Percentiles rank a stretch among this genome's conserved stretches.
Evolutionary conservation across 192 early-diverging fungal genomes (phyloP).

Genomic region (Pilobolus umbonatus): DNA sequence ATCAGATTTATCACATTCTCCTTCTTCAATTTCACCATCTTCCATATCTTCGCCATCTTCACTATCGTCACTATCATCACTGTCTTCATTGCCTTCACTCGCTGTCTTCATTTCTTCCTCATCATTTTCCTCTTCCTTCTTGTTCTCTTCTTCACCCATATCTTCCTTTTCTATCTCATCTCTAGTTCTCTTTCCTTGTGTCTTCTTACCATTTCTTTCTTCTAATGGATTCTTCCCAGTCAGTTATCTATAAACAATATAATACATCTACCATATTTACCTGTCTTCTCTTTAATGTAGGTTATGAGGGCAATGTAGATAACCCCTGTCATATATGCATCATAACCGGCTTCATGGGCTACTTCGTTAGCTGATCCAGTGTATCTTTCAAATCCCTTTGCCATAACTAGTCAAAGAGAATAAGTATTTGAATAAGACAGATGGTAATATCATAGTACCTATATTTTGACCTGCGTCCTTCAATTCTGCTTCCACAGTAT

Average conservation of each 20-base stretch:
- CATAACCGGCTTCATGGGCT: conserved; percentile 90
- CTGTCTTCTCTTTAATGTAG: conserved; percentile 41
- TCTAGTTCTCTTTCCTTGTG: background rate
- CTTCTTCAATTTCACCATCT: too few species aligned
- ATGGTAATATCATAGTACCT: conserved; percentile 23
- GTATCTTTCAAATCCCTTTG: conserved; percentile 45
- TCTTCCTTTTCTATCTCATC: background rate
- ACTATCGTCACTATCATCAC: background rate
- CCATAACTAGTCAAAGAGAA: conserved; percentile 36
- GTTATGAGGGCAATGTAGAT: conserved; percentile 65
- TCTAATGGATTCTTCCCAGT: too few species aligned
- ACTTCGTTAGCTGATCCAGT: conserved; percentile 17
- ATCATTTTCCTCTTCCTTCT: background rate
- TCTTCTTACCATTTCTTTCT: too few species aligned
- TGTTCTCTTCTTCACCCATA: background rate
- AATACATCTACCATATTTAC: too few species aligned
- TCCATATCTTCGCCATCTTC: conserved; percentile 20
- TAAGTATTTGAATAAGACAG: background rate
- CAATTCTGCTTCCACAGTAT: conserved; percentile 17
- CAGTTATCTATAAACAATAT: too few species aligned
- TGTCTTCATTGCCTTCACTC: conserved; percentile 14
- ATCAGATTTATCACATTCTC: conserved; percentile 21
- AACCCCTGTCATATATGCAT: conserved; percentile 86
- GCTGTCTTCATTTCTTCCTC: background rate
- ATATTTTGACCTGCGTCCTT: conserved; percentile 41